Conservation (phyloP, 371 early-diverging fungal genomes). For the Lichtheimia corymbifera region DNA sequence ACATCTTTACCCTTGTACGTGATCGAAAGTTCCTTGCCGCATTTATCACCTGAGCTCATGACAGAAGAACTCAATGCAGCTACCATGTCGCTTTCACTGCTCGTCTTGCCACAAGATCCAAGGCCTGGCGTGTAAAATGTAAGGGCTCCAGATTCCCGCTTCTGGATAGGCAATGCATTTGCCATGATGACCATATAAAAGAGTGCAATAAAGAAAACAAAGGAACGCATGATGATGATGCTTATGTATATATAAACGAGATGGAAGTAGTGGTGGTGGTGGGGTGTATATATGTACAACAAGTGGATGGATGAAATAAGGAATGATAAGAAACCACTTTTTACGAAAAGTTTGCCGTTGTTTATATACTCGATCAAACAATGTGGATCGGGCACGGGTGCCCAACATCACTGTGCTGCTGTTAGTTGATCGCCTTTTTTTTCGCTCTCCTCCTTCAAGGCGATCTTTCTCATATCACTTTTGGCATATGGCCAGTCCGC, state of each 20-base stretch:
- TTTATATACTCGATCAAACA: too few relatives aligned
- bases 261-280: background rate
- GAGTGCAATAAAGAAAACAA: slow-evolving; percentile 4
- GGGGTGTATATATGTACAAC: background rate
- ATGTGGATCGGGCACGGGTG: background rate
- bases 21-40: slow-evolving; percentile 41
- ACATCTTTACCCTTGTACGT: slow-evolving; percentile 36
- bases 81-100: slow-evolving; percentile 27
- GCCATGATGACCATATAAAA: background rate
- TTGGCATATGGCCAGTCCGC: too few relatives aligned
- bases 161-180: slow-evolving; percentile 19
- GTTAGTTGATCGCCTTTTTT: background rate
- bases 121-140: slow-evolving; percentile 43
- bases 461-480: too few relatives aligned
- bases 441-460: background rate
- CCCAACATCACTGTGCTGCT: too few relatives aligned
- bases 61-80: slow-evolving; percentile 34
- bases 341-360: background rate
- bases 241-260: background rate
- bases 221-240: slow-evolving; percentile 6
- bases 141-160: slow-evolving; percentile 31
- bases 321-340: background rate
- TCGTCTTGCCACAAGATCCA: slow-evolving; percentile 43
- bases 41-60: slow-evolving; percentile 33
- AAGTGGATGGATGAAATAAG: background rate